Base-by-base conservation (phyloP, 2,329 filamentous ascomycete species). In the Beauveria rudraprayagi region DNA sequence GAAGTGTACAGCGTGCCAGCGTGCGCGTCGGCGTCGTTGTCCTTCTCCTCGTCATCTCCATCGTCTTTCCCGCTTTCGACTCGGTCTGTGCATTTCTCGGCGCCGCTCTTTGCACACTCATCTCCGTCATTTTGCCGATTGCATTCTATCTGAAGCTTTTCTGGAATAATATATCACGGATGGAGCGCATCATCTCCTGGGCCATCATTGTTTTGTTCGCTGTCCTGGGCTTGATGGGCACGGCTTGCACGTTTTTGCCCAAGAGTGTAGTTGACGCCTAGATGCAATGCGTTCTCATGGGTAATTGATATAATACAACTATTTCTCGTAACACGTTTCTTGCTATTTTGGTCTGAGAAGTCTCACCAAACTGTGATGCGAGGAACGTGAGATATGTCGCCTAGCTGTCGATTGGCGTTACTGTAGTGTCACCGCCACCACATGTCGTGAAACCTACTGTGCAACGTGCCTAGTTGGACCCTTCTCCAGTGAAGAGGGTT, bases 111-210 rank as follows among this genome's bases (percentile, higher is more conserved):
- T 97, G 93, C 76, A 96, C 96, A 68, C 91, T 90, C 19, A 95
- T 97, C 66, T 97, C 93, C 75, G 87, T 97, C 66, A 92, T 96
- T 19, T 73, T 99, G 56, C 94, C 93, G 0, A 78, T 96, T 37
- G 83, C 87, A 5, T 97, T 99, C 71, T 92, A 97, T 70, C 76
- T 97, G 61, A 96, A 92, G 75, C 84, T 97, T 1, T 97, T 96
- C 71, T 85, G 86, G 52, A 81, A 85, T 55, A 86, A 93, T 63
- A 84, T 97, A 51, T 76, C 79, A 1, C 66, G 72, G 1, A 70
- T 71, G 24, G 91, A 96, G 74, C 86, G 83, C 67, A 71, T 83
- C 5, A 66, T 89, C 50, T 86, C 88, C 67, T 92, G 85, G 80
- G 70, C 77, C 17, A 74, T 96, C 66, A 86, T 97, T 69, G 71